Evolutionary conservation across 2,329 filamentous ascomycete species (phyloP).

Genomic region (Remersonia thermophila): DNA sequence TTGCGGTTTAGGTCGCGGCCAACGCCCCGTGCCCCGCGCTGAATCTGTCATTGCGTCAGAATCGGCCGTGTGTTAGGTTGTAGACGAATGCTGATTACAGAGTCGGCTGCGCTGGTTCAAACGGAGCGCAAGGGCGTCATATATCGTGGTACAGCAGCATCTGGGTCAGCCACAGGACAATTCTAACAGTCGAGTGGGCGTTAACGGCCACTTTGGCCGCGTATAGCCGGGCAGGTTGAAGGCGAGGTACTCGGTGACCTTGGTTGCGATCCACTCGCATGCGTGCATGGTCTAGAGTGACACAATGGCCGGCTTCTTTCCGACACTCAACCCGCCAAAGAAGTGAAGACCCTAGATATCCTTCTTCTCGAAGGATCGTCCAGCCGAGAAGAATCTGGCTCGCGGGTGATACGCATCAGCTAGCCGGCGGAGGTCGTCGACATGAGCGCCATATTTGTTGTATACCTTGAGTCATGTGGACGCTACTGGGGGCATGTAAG

Average conservation of each 20-base stretch:
- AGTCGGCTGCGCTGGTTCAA: not conserved
- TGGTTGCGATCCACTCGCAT: conserved; percentile 47
- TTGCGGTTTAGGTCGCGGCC: conserved; percentile 47
- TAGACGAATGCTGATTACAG: conserved; percentile 40
- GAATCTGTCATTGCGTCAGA: conserved; percentile 48
- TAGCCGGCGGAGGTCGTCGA: conserved; percentile 34
- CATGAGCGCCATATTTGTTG: conserved; percentile 29
- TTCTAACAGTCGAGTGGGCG: conserved; percentile 56
- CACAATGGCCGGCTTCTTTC: conserved; percentile 39
- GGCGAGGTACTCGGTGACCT: conserved; percentile 42
- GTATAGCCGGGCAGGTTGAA: conserved; percentile 35
- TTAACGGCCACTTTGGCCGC: conserved; percentile 36
- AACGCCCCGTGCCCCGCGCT: conserved; percentile 26
- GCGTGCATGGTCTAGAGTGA: conserved; percentile 48
- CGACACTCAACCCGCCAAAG: conserved; percentile 33
- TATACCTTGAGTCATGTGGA: conserved; percentile 39
- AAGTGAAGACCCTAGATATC: conserved; percentile 51
- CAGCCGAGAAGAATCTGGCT: conserved; percentile 36
- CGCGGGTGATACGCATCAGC: conserved; percentile 29
- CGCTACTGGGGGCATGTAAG: too few species aligned
- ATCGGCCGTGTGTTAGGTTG: conserved; percentile 41
- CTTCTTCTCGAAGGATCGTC: conserved; percentile 34
- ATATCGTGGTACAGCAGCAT: conserved; percentile 26
- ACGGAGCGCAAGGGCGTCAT: conserved; percentile 7
- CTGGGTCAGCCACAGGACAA: conserved; percentile 49